Evolutionary conservation across 805 yeast genomes (phyloP).

Genomic region (Cephaloascus fragrans): DNA sequence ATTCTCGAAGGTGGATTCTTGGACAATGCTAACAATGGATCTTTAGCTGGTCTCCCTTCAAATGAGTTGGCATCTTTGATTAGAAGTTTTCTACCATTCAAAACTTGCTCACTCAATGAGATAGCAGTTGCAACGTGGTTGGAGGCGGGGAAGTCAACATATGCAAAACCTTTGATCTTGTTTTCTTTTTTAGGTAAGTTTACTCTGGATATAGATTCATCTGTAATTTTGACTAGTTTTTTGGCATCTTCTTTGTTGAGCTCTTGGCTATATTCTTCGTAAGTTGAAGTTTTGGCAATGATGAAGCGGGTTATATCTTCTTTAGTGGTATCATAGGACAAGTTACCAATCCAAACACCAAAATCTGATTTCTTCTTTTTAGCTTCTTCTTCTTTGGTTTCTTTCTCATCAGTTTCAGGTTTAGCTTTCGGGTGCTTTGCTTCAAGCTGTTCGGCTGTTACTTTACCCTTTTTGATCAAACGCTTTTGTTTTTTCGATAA

Average conservation of each 20-base stretch:
- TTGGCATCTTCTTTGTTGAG: constrained; percentile 8
- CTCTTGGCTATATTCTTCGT: constrained; percentile 15
- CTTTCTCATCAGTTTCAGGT: constrained; percentile 6
- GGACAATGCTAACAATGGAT: constrained; percentile 31
- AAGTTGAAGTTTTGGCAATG: constrained; percentile 41
- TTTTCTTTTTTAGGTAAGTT: constrained; percentile 71
- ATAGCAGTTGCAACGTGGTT: constrained; percentile 56
- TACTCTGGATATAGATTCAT: constrained; percentile 59
- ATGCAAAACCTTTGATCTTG: constrained; percentile 81
- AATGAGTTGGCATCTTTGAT: constrained; percentile 75
- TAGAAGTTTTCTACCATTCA: constrained; percentile 79
- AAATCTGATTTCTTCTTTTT: constrained; percentile 35
- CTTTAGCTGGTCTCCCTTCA: constrained; percentile 78
- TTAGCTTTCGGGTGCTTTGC: constrained; percentile 24
- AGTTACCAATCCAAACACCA: constrained; percentile 93
- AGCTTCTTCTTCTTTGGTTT: constrained; percentile 12
- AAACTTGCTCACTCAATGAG: constrained; percentile 54
- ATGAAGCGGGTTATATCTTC: constrained; percentile 66
- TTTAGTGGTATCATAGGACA: constrained; percentile 73
- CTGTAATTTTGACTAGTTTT: constrained; percentile 25
- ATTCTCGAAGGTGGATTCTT: constrained; percentile 86
- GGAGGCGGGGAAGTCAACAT: constrained; percentile 64
- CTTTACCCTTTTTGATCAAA: constrained; percentile 70
- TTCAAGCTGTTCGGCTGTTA: constrained; percentile 29
- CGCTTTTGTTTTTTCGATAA: constrained; percentile 88